Evolutionary conservation across 164 flowering plant genomes (phyloP), one percentile per base, ranked within the genome.

Genomic region (Vitis cinerea): DNA sequence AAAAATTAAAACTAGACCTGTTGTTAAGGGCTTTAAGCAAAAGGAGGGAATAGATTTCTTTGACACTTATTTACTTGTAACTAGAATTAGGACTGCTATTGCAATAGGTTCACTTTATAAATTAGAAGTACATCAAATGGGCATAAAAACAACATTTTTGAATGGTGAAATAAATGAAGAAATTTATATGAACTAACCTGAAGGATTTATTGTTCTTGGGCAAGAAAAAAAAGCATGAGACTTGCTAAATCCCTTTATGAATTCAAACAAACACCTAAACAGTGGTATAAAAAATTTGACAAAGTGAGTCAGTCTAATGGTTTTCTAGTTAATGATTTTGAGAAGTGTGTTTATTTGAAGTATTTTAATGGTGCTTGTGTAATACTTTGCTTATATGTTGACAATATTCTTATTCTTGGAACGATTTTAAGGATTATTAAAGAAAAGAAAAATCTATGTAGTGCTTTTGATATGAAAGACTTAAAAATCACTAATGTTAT

Each of bases 391-490:
- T 31, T 31, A 31, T 31, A 31, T 31, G 44, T 31, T 31, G 44
- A 31, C 6, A 6, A 31, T 31, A 31, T 31, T 31, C 44, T 31
- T 31, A 31, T 31, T 31, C 6, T 59, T 6, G 16, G 15, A 59
- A 17, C 61, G 4, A 59, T 3, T 59, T 59, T 59, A n/a, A 5
- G 2, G 4, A 10, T 59, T 10, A 19, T 31, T 31, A 31, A 3
- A 31, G 4, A 31, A 31, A 31, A 19, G 23, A 19, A 3, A 31
- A 31, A 31, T 31, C 6, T 31, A 6, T 31, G 44, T 31, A 31
- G 44, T 31, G 6, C 3, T 31, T 59, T 59, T 59, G 61, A 59
- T 19, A 59, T 59, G 61, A 59, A 59, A 59, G 61, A 59, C 17
- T n/a, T 31, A 31, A 6, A 6, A 31, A 6, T 31, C 4, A 6